phyloP scores from a whole-genome alignment of 2,329 filamentous ascomycete genomes.

The Pseudonectria foliicola region DNA sequence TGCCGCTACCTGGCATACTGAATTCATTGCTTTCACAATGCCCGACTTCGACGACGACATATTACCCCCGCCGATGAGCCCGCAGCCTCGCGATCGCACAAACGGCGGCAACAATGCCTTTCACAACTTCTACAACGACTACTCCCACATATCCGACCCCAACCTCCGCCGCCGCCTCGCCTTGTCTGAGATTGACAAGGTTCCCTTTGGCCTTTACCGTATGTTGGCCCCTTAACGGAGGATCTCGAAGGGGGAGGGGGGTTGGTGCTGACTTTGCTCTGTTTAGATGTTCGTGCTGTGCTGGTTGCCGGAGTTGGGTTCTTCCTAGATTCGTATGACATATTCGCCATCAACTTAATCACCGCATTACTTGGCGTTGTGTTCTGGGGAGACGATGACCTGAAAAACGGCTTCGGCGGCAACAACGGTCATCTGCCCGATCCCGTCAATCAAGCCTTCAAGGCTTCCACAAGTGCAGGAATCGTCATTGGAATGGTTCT shows the following conservation, averaged over 20 bases:
- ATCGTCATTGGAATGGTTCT: constrained; percentile 71
- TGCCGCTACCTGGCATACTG: constrained; percentile 20
- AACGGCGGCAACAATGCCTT: constrained; percentile 61
- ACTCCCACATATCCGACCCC: constrained; percentile 59
- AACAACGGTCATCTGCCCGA: constrained; percentile 54
- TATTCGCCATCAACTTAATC: constrained; percentile 73
- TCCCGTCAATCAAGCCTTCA: constrained; percentile 64
- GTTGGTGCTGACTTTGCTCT: constrained; percentile 4
- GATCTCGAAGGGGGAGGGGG: neutral
- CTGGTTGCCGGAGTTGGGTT: constrained; percentile 75
- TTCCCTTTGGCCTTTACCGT: constrained; percentile 67
- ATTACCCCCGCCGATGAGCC: constrained; percentile 34
- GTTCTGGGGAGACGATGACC: constrained; percentile 54
- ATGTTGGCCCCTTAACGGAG: constrained; percentile 14
- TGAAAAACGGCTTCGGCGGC: constrained; percentile 39
- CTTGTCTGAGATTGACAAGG: constrained; percentile 73
- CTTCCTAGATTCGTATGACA: constrained; percentile 75
- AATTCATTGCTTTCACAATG: constrained; percentile 21
- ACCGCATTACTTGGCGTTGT: constrained; percentile 67
- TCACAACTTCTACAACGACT: constrained; percentile 69
- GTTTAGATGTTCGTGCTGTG: constrained; percentile 57
- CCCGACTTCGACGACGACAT: constrained; percentile 29
- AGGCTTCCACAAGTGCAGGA: constrained; percentile 72
- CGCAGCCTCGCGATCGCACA: constrained; percentile 33
- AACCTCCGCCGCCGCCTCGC: constrained; percentile 69